Evolutionary conservation across 2,329 filamentous ascomycete genomes (phyloP).

Genomic region (Sporothrix globosa): DNA sequence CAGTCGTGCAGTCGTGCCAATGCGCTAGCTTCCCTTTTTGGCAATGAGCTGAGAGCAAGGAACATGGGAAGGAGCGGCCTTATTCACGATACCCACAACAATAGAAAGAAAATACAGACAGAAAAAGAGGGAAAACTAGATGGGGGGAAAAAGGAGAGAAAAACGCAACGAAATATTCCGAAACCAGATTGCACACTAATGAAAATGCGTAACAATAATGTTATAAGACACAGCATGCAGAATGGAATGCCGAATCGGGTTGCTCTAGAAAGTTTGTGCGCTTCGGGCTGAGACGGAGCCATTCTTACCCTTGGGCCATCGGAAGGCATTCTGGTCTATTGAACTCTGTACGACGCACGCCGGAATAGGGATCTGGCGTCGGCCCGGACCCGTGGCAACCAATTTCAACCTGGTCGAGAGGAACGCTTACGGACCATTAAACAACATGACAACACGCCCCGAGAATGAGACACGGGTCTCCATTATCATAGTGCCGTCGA

Average conservation of each 20-base stretch:
- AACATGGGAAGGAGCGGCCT: no score
- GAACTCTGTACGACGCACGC: neutral
- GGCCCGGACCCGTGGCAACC: constrained; percentile 19
- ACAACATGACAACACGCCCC: neutral
- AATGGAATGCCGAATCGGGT: constrained; percentile 14
- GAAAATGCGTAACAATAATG: neutral
- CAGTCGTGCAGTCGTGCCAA: constrained; percentile 1
- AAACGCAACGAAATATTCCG: neutral
- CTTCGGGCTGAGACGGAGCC: constrained; percentile 13
- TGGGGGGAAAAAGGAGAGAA: neutral
- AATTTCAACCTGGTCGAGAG: neutral
- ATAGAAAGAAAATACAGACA: neutral
- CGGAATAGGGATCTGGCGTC: neutral
- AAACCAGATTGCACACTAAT: neutral
- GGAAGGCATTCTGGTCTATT: neutral
- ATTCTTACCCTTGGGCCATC: constrained; percentile 2
- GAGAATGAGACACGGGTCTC: constrained; percentile 9
- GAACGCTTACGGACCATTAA: neutral
- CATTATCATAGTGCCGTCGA: no score
- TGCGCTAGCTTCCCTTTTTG: constrained; percentile 13
- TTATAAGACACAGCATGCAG: neutral
- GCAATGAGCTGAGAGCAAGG: neutral
- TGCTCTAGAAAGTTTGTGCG: constrained; percentile 5
- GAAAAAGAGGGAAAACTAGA: neutral
- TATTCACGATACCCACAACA: neutral